These are phyloP conservation scores for Chlorophyllum brunneum DNA, from an alignment of 768 basidiomycete species.

Conservation along the genomic window DNA sequence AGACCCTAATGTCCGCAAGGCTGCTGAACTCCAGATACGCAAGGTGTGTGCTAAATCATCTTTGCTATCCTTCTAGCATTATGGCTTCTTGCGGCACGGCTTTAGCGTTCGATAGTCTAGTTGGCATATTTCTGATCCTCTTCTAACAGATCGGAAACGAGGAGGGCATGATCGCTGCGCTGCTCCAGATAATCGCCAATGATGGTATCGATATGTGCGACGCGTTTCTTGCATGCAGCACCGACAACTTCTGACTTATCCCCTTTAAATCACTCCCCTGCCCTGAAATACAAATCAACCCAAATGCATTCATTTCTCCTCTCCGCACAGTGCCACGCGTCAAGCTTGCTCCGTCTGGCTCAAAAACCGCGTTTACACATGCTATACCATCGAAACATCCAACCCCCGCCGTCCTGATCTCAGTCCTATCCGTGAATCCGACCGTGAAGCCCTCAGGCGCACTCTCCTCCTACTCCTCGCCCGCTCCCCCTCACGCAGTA, in stretches of 20 bases:
- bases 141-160: conserved; percentile 70
- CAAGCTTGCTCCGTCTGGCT: conserved; percentile 86
- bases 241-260: conserved; percentile 1
- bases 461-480: conserved; percentile 70
- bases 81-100: neutral
- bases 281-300: neutral
- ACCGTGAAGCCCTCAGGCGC: conserved; percentile 69
- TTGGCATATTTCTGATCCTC: neutral
- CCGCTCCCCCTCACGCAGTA: conserved; percentile 55
- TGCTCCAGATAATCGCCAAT: conserved; percentile 81
- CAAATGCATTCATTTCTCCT: neutral
- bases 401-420: conserved; percentile 52
- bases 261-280: neutral
- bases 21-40: conserved; percentile 84
- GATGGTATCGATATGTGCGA: conserved; percentile 74
- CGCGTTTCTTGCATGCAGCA: conserved; percentile 27
- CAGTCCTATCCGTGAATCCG: conserved; percentile 56
- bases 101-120: neutral
- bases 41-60: conserved; percentile 45
- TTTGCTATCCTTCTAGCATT: neutral
- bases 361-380: conserved; percentile 79
- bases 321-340: conserved; percentile 58
- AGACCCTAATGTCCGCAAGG: conserved; percentile 83
- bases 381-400: conserved; percentile 49
- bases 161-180: conserved; percentile 79